Evolutionary conservation across 2,329 filamentous ascomycete species (phyloP).

Genomic region (Emericellopsis cladophorae): DNA sequence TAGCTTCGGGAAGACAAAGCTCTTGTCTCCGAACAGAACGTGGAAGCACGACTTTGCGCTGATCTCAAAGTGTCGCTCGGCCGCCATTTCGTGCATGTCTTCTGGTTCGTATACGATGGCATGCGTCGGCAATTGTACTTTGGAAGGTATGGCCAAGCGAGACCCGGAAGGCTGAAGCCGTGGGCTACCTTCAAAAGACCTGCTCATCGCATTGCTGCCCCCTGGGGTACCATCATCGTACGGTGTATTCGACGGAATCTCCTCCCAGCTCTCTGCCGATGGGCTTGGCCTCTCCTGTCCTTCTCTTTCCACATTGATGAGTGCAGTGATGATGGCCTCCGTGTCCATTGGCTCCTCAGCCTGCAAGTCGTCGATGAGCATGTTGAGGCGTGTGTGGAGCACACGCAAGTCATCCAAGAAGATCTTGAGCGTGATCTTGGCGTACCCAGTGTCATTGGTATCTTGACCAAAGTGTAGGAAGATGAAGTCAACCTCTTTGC

Average conservation of each 20-base stretch:
- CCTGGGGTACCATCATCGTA: constrained; percentile 40
- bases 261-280: constrained; percentile 84
- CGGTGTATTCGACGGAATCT: constrained; percentile 49
- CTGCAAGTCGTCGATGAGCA: constrained; percentile 69
- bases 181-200: constrained; percentile 19
- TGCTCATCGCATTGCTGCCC: constrained; percentile 21
- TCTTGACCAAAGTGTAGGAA: constrained; percentile 65
- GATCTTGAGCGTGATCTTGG: constrained; percentile 76
- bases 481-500: constrained; percentile 85
- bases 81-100: constrained; percentile 62
- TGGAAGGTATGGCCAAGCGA: constrained; percentile 35
- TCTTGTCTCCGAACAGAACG: constrained; percentile 92
- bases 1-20: constrained; percentile 81
- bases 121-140: constrained; percentile 70
- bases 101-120: constrained; percentile 76
- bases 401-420: constrained; percentile 81
- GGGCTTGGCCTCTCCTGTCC: constrained; percentile 47
- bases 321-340: constrained; percentile 55
- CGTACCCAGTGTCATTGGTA: constrained; percentile 48
- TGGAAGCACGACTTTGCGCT: constrained; percentile 93
- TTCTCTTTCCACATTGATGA: constrained; percentile 64
- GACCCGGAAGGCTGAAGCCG: constrained; percentile 19
- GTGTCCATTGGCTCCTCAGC: constrained; percentile 56
- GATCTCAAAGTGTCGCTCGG: constrained; percentile 77
- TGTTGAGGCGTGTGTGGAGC: constrained; percentile 73